These are phyloP conservation scores for Colletotrichum sp. DNA, from an alignment of 2,329 filamentous ascomycete genomes.

Conservation along the genomic window DNA sequence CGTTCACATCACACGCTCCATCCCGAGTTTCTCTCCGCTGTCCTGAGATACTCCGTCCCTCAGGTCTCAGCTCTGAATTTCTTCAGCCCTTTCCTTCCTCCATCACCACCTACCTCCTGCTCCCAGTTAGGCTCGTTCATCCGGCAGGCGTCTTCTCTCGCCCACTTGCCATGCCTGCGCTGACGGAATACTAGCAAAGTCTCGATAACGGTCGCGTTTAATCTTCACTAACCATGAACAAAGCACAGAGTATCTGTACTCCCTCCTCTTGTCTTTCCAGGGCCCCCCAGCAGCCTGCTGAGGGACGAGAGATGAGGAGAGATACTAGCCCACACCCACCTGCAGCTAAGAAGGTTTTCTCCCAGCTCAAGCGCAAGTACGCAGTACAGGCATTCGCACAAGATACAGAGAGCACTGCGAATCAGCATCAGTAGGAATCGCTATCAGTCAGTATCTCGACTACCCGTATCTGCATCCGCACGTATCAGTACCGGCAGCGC, in stretches of 20 bases:
- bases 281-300: not conserved
- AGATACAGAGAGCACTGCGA: not conserved
- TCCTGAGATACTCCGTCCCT: not conserved
- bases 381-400: not conserved
- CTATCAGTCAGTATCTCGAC: not conserved
- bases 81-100: not conserved
- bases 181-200: not conserved
- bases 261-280: not conserved
- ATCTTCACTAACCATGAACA: not conserved
- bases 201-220: not conserved
- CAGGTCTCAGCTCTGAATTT: not conserved
- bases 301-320: conserved; percentile 4
- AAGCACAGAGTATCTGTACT: not conserved
- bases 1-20: not conserved
- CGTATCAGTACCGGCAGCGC: not conserved
- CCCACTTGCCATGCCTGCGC: not conserved
- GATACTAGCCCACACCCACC: not conserved
- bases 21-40: not conserved
- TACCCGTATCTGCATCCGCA: not conserved
- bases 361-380: not conserved
- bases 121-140: not conserved
- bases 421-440: not conserved
- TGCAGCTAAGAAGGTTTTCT: conserved; percentile 8
- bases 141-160: not conserved
- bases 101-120: not conserved